These are phyloP conservation scores for Aspergillus pseudoglaucus DNA, from an alignment of 2,329 filamentous ascomycete species.

Conservation along the genomic window DNA sequence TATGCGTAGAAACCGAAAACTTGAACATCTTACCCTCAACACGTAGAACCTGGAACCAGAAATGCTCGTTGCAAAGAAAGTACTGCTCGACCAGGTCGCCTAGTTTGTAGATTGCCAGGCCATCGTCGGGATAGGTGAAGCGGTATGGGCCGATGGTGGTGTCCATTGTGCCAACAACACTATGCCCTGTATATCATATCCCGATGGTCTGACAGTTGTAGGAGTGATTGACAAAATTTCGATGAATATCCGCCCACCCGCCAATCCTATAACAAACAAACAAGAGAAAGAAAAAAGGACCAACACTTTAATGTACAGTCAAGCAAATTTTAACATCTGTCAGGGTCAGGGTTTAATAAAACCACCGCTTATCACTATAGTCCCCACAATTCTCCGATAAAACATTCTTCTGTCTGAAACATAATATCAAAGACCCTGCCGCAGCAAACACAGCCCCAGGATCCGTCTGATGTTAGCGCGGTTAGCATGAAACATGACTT, in stretches of 20 bases:
- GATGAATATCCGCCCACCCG: too few species aligned
- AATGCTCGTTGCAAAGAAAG: not conserved
- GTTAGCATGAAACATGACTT: not conserved
- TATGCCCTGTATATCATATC: not conserved
- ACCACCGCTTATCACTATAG: not conserved
- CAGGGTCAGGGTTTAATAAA: not conserved
- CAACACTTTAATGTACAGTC: too few species aligned
- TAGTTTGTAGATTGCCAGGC: not conserved
- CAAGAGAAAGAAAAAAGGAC: too few species aligned
- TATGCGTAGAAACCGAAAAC: not conserved
- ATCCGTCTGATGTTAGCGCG: not conserved
- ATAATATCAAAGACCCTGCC: not conserved
- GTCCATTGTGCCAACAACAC: not conserved
- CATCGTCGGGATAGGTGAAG: not conserved
- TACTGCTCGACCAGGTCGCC: not conserved
- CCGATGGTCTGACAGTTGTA: not conserved
- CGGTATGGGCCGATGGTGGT: not conserved
- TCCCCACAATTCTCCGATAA: not conserved
- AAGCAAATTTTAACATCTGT: too few species aligned
- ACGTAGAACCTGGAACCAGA: not conserved
- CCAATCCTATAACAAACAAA: too few species aligned
- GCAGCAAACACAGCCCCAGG: not conserved
- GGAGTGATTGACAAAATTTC: not conserved
- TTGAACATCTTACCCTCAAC: not conserved
- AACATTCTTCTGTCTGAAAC: not conserved